Conservation (phyloP, 78 protist species). For the Chrysochromulina tobinii region DNA sequence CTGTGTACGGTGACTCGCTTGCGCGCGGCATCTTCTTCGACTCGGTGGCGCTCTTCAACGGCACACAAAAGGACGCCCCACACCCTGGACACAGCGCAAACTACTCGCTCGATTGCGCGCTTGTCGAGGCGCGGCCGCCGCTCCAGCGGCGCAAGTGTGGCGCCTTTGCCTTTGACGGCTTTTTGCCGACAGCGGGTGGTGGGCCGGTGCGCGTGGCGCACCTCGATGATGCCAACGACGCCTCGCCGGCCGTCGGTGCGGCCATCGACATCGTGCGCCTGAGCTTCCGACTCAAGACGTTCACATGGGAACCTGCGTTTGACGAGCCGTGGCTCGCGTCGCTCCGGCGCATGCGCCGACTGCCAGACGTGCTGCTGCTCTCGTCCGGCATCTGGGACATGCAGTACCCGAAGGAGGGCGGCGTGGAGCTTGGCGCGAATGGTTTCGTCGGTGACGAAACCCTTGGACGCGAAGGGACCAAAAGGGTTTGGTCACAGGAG, state of each 20-base stretch:
- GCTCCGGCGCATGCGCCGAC: not conserved
- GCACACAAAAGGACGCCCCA: no score
- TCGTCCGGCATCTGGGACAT: not conserved
- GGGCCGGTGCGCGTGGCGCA: no score
- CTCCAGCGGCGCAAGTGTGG: not conserved
- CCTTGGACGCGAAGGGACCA: no score
- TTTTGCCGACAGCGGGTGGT: not conserved
- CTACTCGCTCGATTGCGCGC: not conserved
- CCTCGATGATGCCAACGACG: no score
- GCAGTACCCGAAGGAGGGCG: not conserved
- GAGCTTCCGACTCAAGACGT: not conserved
- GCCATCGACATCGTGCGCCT: not conserved
- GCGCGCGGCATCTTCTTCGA: not conserved
- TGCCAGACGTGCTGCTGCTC: not conserved
- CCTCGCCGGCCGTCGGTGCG: no score
- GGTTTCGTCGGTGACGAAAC: not conserved
- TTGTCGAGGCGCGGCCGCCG: not conserved
- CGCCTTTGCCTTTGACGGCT: not conserved
- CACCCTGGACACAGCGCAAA: slow-evolving; percentile 3
- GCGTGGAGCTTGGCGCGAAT: not conserved
- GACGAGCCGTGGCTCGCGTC: not conserved
- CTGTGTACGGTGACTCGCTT: not conserved
- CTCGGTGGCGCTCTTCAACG: not conserved
- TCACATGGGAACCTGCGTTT: not conserved
- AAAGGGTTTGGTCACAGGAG: not conserved